Evolutionary conservation across 139 green algal genomes (phyloP).

Genomic region (Edaphochlamys debaryana): DNA sequence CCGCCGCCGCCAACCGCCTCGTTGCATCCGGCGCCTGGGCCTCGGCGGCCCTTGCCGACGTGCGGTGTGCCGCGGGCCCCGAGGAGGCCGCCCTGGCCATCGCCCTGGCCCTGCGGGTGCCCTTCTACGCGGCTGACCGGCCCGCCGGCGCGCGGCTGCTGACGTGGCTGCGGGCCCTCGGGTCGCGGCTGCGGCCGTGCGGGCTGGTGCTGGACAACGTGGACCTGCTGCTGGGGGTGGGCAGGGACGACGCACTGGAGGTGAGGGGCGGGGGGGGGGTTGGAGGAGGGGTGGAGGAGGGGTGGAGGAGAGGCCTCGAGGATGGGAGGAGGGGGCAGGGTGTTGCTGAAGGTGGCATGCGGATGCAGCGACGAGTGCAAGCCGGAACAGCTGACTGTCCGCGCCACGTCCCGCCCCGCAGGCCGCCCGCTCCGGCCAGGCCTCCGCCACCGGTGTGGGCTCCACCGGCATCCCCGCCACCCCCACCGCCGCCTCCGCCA

Average conservation of each 20-base stretch:
- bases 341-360: too few species aligned
- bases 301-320: too few species aligned
- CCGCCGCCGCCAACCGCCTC: not conserved
- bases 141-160: constrained; percentile 21
- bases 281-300: not conserved
- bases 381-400: too few species aligned
- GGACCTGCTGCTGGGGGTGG: constrained; percentile 29
- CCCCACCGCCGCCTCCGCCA: too few species aligned
- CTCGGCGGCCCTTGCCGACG: not conserved
- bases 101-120: constrained; percentile 22
- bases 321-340: too few species aligned
- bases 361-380: too few species aligned
- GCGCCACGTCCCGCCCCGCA: too few species aligned
- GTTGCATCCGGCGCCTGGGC: constrained; percentile 3
- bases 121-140: constrained; percentile 34
- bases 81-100: constrained; percentile 34
- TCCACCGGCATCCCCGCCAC: too few species aligned
- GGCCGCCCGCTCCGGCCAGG: too few species aligned
- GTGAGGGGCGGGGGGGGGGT: not conserved
- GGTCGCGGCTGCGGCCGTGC: constrained; percentile 12
- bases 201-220: constrained; percentile 32
- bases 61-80: not conserved
- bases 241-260: constrained; percentile 14
- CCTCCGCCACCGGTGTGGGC: too few species aligned
- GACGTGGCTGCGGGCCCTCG: constrained; percentile 29